Evolutionary conservation across 768 basidiomycete genomes (phyloP).

Genomic region (Termitomyces eurrhizus): DNA sequence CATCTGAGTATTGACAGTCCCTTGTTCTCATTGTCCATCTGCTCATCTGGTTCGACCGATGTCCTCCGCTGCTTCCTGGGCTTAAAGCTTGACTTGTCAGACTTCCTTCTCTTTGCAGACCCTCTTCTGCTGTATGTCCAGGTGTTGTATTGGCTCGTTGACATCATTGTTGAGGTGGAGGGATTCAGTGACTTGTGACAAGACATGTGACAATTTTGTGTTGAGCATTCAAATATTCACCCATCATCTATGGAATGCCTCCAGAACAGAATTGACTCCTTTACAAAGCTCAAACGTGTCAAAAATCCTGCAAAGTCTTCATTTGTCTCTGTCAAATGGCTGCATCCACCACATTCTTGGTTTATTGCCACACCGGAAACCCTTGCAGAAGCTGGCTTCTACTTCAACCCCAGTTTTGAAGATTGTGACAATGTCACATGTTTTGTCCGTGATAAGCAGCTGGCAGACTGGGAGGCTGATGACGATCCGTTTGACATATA

Average conservation of each 20-base stretch:
- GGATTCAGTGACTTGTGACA: conserved; percentile 15
- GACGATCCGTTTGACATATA: conserved; percentile 91
- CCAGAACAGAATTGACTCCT: conserved; percentile 63
- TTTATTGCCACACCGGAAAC: conserved; percentile 68
- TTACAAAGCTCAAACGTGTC: conserved; percentile 56
- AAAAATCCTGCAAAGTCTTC: conserved; percentile 54
- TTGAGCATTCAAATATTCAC: conserved; percentile 17
- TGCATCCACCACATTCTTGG: conserved; percentile 49
- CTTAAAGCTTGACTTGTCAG: neutral
- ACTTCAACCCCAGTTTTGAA: conserved; percentile 64
- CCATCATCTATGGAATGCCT: conserved; percentile 45
- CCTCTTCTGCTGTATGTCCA: conserved; percentile 35
- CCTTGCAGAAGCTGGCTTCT: conserved; percentile 90
- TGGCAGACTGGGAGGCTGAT: conserved; percentile 79
- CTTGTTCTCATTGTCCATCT: conserved; percentile 8
- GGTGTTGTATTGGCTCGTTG: conserved; percentile 19
- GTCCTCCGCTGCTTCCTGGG: conserved; percentile 25
- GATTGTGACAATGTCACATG: conserved; percentile 78
- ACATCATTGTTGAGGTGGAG: conserved; percentile 3
- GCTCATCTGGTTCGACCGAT: conserved; percentile 12
- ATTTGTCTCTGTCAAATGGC: conserved; percentile 63
- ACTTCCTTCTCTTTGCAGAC: conserved; percentile 22
- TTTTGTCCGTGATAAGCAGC: conserved; percentile 77
- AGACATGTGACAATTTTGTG: conserved; percentile 34
- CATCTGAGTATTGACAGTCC: conserved; percentile 16